A percentile compares a stretch with the other conserved stretches of the same genome.
Conservation (phyloP, 2,329 filamentous ascomycete species). For the Colletotrichum sp. region DNA sequence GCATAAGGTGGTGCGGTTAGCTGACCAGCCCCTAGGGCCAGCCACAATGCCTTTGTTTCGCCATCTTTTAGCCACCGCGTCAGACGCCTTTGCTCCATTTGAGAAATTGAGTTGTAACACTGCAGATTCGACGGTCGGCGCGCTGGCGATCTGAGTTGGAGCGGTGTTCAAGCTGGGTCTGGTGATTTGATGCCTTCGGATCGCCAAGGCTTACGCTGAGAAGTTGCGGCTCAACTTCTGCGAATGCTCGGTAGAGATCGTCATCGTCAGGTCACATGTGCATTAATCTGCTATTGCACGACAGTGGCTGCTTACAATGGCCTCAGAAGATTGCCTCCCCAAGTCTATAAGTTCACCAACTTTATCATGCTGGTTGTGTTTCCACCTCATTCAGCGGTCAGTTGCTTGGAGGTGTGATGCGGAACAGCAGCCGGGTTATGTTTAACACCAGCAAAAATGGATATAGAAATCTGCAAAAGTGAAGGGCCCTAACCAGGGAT, state of each 20-base stretch:
- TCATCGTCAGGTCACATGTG: neutral
- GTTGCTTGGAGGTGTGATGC: neutral
- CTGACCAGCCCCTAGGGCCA: neutral
- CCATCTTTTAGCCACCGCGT: neutral
- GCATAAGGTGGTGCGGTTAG: neutral
- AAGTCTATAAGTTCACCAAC: too few species aligned
- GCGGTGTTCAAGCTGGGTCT: neutral
- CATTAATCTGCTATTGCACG: neutral
- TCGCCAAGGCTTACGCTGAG: neutral
- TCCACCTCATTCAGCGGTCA: neutral
- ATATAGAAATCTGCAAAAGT: neutral
- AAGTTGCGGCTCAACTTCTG: neutral
- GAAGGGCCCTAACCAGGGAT: neutral
- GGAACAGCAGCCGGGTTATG: neutral
- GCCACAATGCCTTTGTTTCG: neutral
- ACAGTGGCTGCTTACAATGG: neutral
- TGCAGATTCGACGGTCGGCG: neutral
- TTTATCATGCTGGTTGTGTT: neutral
- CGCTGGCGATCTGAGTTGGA: neutral
- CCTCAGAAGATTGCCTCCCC: too few species aligned
- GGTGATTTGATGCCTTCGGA: neutral
- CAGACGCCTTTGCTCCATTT: neutral
- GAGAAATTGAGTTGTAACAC: neutral
- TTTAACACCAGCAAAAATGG: neutral
- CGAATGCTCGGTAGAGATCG: neutral